Conservation (phyloP, 768 basidiomycete genomes). For the Pleurotus eryngii region DNA sequence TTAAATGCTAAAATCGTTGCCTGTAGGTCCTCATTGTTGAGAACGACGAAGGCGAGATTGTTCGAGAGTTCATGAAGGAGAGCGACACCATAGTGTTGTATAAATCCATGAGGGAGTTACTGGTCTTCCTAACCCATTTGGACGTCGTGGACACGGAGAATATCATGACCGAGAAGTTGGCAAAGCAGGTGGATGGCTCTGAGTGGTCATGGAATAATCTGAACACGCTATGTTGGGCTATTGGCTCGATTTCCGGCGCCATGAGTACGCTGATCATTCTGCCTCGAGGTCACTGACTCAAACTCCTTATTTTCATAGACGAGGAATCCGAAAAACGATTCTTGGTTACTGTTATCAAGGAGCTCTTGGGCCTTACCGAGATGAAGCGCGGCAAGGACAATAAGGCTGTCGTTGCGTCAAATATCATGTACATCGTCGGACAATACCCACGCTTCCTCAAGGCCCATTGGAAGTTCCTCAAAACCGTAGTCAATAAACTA, state of each 20-base stretch:
- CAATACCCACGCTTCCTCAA: slow-evolving; percentile 99
- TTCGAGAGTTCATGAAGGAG: slow-evolving; percentile 99
- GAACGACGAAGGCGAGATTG: slow-evolving; percentile 99
- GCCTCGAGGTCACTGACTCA: not conserved
- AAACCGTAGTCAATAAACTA: slow-evolving; percentile 98
- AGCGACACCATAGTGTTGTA: slow-evolving; percentile 97
- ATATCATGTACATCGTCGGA: slow-evolving; percentile 98
- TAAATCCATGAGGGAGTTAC: slow-evolving; percentile 96
- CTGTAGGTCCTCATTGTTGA: slow-evolving; percentile 92
- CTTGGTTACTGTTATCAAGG: slow-evolving; percentile 98
- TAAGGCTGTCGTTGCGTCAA: slow-evolving; percentile 96
- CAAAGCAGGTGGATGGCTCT: slow-evolving; percentile 94
- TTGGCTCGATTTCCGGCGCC: slow-evolving; percentile 97
- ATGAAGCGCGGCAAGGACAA: slow-evolving; percentile 99
- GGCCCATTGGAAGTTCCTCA: slow-evolving; percentile 99
- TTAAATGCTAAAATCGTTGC: slow-evolving; percentile 5
- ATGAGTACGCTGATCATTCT: slow-evolving; percentile 74
- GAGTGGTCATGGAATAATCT: slow-evolving; percentile 99
- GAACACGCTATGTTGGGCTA: slow-evolving; percentile 99
- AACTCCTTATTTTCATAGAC: slow-evolving; percentile 43
- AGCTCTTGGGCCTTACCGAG: slow-evolving; percentile 94
- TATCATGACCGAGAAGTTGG: slow-evolving; percentile 94
- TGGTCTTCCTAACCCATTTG: slow-evolving; percentile 96
- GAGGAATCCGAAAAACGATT: slow-evolving; percentile 99
- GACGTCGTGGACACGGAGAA: slow-evolving; percentile 96